Evolutionary conservation across 73 alveolate species (phyloP), one percentile per base, ranked within the genome.

Genomic region (Paramecium tetraurelia): DNA sequence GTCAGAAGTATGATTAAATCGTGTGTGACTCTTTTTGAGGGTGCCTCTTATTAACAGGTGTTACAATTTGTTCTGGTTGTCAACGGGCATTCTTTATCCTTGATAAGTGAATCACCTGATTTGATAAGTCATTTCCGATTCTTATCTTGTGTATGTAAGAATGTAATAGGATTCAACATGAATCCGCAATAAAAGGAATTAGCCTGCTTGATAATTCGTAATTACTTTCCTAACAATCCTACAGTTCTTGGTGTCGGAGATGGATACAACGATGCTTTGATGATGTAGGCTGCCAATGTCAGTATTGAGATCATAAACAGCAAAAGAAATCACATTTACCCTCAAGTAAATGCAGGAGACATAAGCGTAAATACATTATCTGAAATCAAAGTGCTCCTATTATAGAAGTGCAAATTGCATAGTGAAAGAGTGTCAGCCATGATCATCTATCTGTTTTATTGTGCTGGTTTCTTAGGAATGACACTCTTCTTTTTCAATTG

Each of bases 191-290:
- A 70, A 53, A 89, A 89, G 36, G 94, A 83, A 89, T 41, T 70
- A n/a, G 22, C 75, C 3, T 43, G 80, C 12, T 27, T 22, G 58
- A 83, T 71, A 0, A 59, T 89, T 24, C 16, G 87, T 27, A 44
- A 89, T 7, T 89, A 70, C 36, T 70, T 89, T 76, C 88, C 76
- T 40, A 43, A 43, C 20, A 71, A 89, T 44, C 94, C 94, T 2
- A 71, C 90, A 0, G 90, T 89, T 22, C 27, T 77, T 5, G 94
- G 88, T 6, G 84, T 89, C 0, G 94, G 94, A 35, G 94, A 89
- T 89, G 94, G 94, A 4, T 89, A 89, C 46, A 89, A 89, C 59
- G 94, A 89, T 69, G 87, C 94, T 16, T 63, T 70, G 5, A 89
- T 89, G 94, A 89, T 89, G 94, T 18, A 72, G 31, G 71, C 86